Evolutionary conservation across 208 protist species (phyloP), one percentile per base, ranked within the genome.

Genomic region (Leishmania martiniquensis): DNA sequence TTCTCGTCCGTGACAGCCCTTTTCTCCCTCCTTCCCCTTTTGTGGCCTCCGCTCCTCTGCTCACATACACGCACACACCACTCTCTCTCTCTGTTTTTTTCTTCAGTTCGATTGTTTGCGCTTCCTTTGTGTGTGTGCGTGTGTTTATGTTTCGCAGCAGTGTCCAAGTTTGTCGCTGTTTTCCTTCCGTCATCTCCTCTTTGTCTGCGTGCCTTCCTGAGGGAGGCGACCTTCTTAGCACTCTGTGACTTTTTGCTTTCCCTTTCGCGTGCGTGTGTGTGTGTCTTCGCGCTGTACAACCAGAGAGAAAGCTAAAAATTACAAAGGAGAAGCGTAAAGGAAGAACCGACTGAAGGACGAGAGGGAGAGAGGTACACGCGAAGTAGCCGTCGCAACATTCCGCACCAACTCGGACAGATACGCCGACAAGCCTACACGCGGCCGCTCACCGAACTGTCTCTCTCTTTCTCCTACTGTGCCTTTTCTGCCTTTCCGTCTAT

Each of bases 1-100:
- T 39, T 54, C 37, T 72, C 29, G 76, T 77, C 59, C 62, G 49
- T n/a, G 66, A 70, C 10, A 34, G n/a, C n/a, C n/a, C n/a, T n/a
- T n/a, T 59, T 74, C 45, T 45, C 45, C 72, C 22, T 63, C 73
- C 47, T 34, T 75, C 32, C 59, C 49, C 63, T 22, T 69, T 25
- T 10, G 22, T n/a, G 57, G 29, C 29, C 57, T 37, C 57, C 57
- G 57, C 57, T 63, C 57, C 29, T 63, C 57, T 63, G 57, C 57
- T 63, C 57, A 34, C 55, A 13, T 62, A n/a, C n/a, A n/a, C n/a
- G n/a, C n/a, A n/a, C n/a, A n/a, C n/a, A n/a, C n/a, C n/a, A 76
- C 66, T 47, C 42, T 4, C 59, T 49, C 32, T 55, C 47, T 78
- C 39, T 71, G 20, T 22, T 17, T 49, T 25, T 45, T 70, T 57